phyloP scores from a whole-genome alignment of 2,329 filamentous ascomycete species.

The Beauveria rudraprayagi region DNA sequence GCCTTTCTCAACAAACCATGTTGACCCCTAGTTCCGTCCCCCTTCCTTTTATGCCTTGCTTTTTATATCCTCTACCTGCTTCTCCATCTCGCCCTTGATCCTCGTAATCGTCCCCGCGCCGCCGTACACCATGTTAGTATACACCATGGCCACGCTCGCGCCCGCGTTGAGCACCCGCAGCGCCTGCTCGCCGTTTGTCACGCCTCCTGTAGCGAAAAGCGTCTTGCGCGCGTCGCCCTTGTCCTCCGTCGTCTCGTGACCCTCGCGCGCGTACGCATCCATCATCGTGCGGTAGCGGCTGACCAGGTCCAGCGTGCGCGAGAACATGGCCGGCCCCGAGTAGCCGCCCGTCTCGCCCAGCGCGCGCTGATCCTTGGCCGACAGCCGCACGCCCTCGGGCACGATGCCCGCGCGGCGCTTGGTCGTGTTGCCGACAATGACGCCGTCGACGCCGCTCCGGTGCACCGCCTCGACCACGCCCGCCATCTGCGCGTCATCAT shows the following conservation, averaged over 20 bases:
- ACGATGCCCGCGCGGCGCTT: slow-evolving; percentile 68
- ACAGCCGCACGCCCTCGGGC: slow-evolving; percentile 57
- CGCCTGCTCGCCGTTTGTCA: slow-evolving; percentile 81
- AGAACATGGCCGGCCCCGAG: slow-evolving; percentile 84
- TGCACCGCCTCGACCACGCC: slow-evolving; percentile 84
- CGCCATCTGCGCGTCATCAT: slow-evolving; percentile 72
- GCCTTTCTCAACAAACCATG: background rate
- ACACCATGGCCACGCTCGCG: slow-evolving; percentile 84
- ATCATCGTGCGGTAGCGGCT: slow-evolving; percentile 67
- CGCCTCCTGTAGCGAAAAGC: slow-evolving; percentile 89
- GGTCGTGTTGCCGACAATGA: slow-evolving; percentile 97
- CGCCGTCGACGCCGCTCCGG: slow-evolving; percentile 79
- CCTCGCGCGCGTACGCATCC: slow-evolving; percentile 37
- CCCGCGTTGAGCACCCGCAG: slow-evolving; percentile 76
- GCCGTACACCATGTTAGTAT: slow-evolving; percentile 65
- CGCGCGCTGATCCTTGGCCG: slow-evolving; percentile 56
- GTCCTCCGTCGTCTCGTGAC: slow-evolving; percentile 22
- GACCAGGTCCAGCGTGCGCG: slow-evolving; percentile 70
- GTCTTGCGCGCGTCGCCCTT: slow-evolving; percentile 53
- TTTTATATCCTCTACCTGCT: slow-evolving; percentile 22
- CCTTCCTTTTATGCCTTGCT: background rate
- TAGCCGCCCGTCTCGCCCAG: slow-evolving; percentile 78
- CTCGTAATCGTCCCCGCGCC: slow-evolving; percentile 56
- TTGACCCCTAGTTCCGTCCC: background rate
- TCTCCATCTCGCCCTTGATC: slow-evolving; percentile 56